These are phyloP conservation scores for Paspalum vaginatum DNA, from an alignment of 176 grass and related monocot species.

Conservation along the genomic window DNA sequence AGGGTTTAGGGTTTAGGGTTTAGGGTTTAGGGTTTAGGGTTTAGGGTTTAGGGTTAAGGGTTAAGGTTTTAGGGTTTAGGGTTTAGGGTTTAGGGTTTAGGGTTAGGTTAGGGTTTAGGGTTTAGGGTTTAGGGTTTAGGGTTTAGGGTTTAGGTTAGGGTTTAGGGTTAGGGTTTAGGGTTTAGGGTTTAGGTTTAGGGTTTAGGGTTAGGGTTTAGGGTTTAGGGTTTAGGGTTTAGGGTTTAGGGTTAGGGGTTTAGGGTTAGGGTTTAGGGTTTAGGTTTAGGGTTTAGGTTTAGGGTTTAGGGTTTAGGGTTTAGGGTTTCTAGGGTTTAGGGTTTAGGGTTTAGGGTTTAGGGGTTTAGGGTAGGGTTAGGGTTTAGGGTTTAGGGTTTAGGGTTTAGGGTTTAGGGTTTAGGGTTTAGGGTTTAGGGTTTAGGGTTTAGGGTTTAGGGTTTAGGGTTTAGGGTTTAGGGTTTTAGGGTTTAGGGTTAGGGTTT, in stretches of 20 bases:
- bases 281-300: too few relatives aligned
- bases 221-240: constrained; percentile 29
- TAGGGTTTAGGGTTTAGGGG: too few relatives aligned
- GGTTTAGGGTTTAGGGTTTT: too few relatives aligned
- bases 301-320: too few relatives aligned
- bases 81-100: background rate
- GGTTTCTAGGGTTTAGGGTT: too few relatives aligned
- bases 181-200: constrained; percentile 20
- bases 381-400: too few relatives aligned
- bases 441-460: too few relatives aligned
- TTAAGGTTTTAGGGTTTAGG: constrained; percentile 15
- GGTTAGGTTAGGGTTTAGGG: too few relatives aligned
- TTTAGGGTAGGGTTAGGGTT: too few relatives aligned
- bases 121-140: background rate
- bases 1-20: background rate
- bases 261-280: constrained; percentile 33
- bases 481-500: too few relatives aligned
- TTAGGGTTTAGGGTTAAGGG: constrained; percentile 3
- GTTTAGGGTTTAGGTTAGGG: background rate
- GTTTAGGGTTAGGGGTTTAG: constrained; percentile 17
- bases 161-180: background rate
- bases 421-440: too few relatives aligned
- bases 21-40: background rate
- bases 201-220: constrained; percentile 22
- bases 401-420: too few relatives aligned